These are phyloP conservation scores for Elsinoe ampelina DNA, from an alignment of 2,329 filamentous ascomycete genomes.

Conservation along the genomic window DNA sequence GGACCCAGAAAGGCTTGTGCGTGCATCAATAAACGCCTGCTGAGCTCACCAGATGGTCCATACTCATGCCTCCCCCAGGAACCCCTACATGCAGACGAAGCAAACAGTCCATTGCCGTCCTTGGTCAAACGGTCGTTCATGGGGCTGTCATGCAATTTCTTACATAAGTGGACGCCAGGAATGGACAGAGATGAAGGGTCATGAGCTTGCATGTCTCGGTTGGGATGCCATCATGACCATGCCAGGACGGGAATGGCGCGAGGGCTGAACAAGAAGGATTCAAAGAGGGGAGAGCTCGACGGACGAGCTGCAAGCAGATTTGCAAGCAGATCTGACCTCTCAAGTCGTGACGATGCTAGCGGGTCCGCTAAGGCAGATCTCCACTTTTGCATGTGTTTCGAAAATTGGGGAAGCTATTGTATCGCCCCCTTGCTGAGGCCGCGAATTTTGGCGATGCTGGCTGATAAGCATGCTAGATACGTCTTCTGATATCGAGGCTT, in stretches of 20 bases:
- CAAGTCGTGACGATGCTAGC: constrained; percentile 11
- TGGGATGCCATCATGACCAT: constrained; percentile 2
- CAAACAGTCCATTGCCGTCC: neutral
- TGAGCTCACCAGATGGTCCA: constrained; percentile 2
- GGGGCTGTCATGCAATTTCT: constrained; percentile 5
- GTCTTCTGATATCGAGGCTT: neutral
- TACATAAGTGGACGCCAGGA: constrained; percentile 3
- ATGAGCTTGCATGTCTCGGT: constrained; percentile 10
- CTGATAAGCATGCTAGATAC: neutral
- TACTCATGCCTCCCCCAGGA: constrained; percentile 3
- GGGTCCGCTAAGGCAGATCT: constrained; percentile 8
- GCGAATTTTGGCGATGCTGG: neutral
- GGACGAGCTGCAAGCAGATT: too few relatives aligned
- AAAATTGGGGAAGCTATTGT: constrained; percentile 8
- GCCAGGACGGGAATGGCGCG: constrained; percentile 3
- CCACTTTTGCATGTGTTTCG: constrained; percentile 7
- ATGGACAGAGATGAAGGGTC: constrained; percentile 7
- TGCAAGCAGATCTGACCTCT: neutral
- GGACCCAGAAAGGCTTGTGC: constrained; percentile 2
- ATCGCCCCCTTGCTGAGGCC: neutral
- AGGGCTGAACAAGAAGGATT: neutral
- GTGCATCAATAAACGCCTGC: constrained; percentile 4
- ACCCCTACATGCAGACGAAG: neutral
- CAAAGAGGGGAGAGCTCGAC: neutral
- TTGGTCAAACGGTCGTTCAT: constrained; percentile 4